Evolutionary conservation across 768 basidiomycete species (phyloP).

Genomic region (Russula sp.): DNA sequence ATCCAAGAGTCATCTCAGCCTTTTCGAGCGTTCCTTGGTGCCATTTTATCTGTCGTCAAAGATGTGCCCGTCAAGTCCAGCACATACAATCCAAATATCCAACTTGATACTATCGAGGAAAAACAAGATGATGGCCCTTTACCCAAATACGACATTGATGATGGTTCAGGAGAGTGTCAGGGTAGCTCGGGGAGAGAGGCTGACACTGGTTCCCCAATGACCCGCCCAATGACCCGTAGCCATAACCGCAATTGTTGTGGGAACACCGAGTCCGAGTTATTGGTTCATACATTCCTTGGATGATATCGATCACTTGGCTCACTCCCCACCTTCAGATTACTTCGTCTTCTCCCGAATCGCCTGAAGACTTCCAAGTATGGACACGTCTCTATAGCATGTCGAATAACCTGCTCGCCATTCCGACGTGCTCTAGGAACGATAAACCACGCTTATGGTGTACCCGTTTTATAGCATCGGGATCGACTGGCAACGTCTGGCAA

Average conservation of each 20-base stretch:
- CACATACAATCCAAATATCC: background rate
- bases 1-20: background rate
- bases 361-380: background rate
- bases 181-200: too few species aligned
- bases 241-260: background rate
- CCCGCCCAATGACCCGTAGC: slow-evolving; percentile 2
- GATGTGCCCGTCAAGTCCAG: background rate
- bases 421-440: background rate
- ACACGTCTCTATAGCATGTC: background rate
- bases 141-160: too few species aligned
- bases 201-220: too few species aligned
- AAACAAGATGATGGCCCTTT: slow-evolving; percentile 18
- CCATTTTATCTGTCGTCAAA: background rate
- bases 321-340: too few species aligned
- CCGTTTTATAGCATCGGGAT: background rate
- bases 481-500: too few species aligned
- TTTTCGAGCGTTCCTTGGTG: background rate
- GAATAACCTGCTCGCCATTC: too few species aligned
- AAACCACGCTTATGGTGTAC: background rate
- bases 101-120: background rate
- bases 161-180: too few species aligned
- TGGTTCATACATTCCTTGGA: too few species aligned
- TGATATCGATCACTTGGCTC: background rate
- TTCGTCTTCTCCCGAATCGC: background rate
- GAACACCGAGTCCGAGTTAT: background rate